Evolutionary conservation across 192 early-diverging fungal species (phyloP).

Genomic region (Paraglomus brasilianum): DNA sequence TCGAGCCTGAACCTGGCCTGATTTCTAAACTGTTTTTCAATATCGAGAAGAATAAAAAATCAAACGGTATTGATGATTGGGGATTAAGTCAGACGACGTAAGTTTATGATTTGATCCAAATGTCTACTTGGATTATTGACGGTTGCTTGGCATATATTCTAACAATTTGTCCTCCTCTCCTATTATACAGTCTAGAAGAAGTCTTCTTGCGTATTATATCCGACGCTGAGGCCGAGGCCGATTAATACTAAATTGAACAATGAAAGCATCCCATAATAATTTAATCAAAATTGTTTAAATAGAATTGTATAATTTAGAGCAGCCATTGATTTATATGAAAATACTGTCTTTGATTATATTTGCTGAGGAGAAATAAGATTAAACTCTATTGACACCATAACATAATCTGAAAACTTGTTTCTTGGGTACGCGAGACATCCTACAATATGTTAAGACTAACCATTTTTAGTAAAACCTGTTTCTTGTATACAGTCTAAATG

Average conservation of each 20-base stretch:
- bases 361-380: no score
- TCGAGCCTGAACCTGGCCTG: slow-evolving; percentile 48
- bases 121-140: no score
- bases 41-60: slow-evolving; percentile 56
- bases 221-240: slow-evolving; percentile 47
- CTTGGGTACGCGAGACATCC: no score
- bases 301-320: not conserved
- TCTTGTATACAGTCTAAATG: no score
- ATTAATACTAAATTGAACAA: slow-evolving; percentile 28
- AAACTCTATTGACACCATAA: no score
- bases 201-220: slow-evolving; percentile 65
- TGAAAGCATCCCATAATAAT: no score
- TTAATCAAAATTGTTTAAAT: not conserved
- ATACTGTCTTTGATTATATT: no score
- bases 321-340: no score
- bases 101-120: not conserved
- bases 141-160: no score
- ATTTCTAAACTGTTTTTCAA: slow-evolving; percentile 58
- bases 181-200: slow-evolving; percentile 54
- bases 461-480: no score
- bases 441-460: no score
- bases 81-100: slow-evolving; percentile 63
- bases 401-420: no score
- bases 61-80: slow-evolving; percentile 68
- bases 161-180: not conserved